A percentile compares a stretch with the other conserved stretches of the same genome.
Conservation (phyloP, 2,329 filamentous ascomycete genomes). For the Calonectria pseudoreteaudii region DNA sequence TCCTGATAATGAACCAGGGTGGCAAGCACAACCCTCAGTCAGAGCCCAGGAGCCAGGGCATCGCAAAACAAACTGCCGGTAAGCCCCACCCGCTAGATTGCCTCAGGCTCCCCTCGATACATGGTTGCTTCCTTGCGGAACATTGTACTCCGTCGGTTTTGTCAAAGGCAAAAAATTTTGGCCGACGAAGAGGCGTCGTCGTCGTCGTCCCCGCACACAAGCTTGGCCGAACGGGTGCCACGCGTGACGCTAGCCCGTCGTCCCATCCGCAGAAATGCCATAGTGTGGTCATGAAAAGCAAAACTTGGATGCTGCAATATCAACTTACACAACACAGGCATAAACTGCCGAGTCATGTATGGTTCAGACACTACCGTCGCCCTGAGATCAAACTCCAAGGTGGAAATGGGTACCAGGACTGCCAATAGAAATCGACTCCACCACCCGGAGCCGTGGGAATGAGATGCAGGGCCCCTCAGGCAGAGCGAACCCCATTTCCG, state of each 20-base stretch:
- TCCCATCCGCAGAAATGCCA: background rate
- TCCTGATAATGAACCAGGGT: slow-evolving; percentile 5
- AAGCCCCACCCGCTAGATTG: slow-evolving; percentile 4
- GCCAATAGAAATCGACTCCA: slow-evolving; percentile 2
- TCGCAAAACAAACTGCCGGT: slow-evolving; percentile 2
- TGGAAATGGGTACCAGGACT: background rate
- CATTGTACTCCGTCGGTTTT: background rate
- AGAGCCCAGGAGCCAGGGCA: background rate
- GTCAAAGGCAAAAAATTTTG: background rate
- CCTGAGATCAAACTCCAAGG: background rate
- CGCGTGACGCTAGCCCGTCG: background rate
- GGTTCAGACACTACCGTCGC: background rate
- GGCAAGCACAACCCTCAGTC: background rate
- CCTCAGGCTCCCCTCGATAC: background rate
- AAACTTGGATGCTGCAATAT: background rate
- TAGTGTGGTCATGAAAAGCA: slow-evolving; percentile 5
- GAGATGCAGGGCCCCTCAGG: background rate
- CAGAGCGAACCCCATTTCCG: slow-evolving; percentile 4
- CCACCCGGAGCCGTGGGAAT: slow-evolving; percentile 5
- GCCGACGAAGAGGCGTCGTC: background rate
- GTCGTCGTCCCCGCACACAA: background rate
- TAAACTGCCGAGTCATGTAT: slow-evolving; percentile 10
- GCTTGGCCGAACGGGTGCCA: background rate
- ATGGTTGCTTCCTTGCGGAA: background rate
- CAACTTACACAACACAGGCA: slow-evolving; percentile 4